Evolutionary conservation across 2,329 filamentous ascomycete genomes (phyloP).

Genomic region (Emergomyces orientalis): DNA sequence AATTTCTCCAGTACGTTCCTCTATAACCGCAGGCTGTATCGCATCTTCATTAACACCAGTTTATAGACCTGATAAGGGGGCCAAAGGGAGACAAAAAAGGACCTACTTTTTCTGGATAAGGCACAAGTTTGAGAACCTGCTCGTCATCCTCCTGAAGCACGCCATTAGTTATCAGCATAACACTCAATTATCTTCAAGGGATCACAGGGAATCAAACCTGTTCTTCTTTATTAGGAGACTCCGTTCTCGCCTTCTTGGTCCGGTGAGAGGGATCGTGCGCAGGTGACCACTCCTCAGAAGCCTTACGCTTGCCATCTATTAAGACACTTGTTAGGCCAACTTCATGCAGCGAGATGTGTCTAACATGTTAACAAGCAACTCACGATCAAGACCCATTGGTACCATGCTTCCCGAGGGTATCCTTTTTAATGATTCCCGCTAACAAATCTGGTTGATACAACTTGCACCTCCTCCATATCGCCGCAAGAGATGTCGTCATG

Average conservation of each 20-base stretch:
- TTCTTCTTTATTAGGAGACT: conserved; percentile 33
- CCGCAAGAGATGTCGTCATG: not conserved
- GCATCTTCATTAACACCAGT: conserved; percentile 20
- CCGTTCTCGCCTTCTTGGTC: conserved; percentile 42
- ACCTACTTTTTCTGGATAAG: conserved; percentile 77
- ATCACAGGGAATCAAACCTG: conserved; percentile 21
- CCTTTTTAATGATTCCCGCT: not conserved
- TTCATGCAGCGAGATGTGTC: not conserved
- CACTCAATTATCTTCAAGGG: not conserved
- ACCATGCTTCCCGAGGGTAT: conserved; percentile 18
- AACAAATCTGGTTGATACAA: not conserved
- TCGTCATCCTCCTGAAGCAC: conserved; percentile 34
- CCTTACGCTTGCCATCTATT: conserved; percentile 40
- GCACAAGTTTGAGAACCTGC: conserved; percentile 55
- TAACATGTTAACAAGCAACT: not conserved
- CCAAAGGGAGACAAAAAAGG: not conserved
- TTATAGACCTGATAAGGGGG: not conserved
- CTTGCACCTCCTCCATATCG: not conserved
- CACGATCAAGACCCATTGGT: conserved; percentile 26
- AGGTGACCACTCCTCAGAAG: conserved; percentile 40
- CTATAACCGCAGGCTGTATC: conserved; percentile 68
- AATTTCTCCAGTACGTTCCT: conserved; percentile 89
- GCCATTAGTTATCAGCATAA: conserved; percentile 16
- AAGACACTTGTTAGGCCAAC: not conserved
- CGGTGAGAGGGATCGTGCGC: conserved; percentile 33